These are phyloP conservation scores for Hypoxylon cercidicola DNA, from an alignment of 495 filamentous ascomycete genomes.

Conservation along the genomic window DNA sequence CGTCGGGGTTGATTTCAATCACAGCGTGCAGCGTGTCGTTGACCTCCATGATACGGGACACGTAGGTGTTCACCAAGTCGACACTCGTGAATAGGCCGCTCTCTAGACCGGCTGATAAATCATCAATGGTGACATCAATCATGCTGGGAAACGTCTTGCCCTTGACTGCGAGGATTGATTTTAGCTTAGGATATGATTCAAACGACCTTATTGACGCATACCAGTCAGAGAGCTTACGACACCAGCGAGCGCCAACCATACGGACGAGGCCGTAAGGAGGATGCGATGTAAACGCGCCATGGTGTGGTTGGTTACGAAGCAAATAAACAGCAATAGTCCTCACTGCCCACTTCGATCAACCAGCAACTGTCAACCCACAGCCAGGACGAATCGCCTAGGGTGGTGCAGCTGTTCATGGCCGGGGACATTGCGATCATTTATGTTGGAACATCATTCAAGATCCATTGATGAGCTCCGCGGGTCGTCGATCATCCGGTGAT, in stretches of 20 bases:
- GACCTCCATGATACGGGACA: conserved; percentile 54
- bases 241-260: background rate
- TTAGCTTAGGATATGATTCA: background rate
- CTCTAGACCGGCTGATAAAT: conserved; percentile 62
- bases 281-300: conserved; percentile 1
- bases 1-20: conserved; percentile 60
- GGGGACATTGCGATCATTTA: background rate
- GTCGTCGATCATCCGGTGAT: conserved; percentile 8
- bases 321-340: background rate
- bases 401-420: background rate
- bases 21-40: conserved; percentile 49
- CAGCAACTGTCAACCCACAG: background rate
- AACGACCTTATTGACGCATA: background rate
- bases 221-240: conserved; percentile 11
- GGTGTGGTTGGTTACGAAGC: background rate
- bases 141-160: conserved; percentile 7
- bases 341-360: background rate
- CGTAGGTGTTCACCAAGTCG: conserved; percentile 63
- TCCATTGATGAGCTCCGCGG: background rate
- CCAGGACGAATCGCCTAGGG: background rate
- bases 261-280: conserved; percentile 4
- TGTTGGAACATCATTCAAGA: background rate
- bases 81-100: conserved; percentile 63
- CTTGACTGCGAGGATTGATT: background rate
- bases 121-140: conserved; percentile 49